Conservation (phyloP, 163 green algal genomes). For the Coccomyxa subellipsoidea region DNA sequence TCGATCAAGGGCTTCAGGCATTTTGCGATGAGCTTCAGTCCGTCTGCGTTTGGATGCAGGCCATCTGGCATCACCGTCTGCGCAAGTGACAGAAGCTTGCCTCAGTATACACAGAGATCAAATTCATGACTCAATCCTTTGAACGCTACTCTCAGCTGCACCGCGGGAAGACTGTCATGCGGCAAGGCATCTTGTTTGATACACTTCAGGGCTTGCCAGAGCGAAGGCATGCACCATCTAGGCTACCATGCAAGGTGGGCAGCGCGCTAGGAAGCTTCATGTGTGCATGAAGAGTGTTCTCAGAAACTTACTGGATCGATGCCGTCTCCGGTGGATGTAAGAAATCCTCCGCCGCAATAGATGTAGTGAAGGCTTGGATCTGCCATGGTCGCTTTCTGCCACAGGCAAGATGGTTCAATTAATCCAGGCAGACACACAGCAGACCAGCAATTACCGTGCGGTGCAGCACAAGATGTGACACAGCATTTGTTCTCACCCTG, state of each 20-base stretch:
- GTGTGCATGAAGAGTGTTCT: neutral
- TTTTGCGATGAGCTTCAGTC: neutral
- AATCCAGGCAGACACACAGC: too few relatives aligned
- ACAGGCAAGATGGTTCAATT: too few relatives aligned
- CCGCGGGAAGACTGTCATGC: neutral
- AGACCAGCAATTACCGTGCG: neutral
- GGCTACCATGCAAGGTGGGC: neutral
- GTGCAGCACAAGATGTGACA: neutral
- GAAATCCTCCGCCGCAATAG: conserved; percentile 25
- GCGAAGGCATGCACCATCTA: neutral
- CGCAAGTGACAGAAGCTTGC: neutral
- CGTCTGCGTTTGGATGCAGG: neutral
- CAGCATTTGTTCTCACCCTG: neutral
- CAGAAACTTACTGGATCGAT: neutral
- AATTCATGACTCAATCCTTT: too few relatives aligned
- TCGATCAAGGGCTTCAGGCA: neutral
- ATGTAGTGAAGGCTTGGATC: conserved; percentile 24
- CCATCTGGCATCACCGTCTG: neutral
- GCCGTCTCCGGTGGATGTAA: neutral
- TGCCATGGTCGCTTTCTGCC: neutral
- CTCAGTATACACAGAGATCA: too few relatives aligned
- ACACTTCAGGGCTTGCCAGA: neutral
- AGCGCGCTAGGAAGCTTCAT: neutral
- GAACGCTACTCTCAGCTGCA: too few relatives aligned
- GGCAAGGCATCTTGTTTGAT: neutral